phyloP scores from a whole-genome alignment of 164 flowering plant genomes.

The Vitis vinifera region DNA sequence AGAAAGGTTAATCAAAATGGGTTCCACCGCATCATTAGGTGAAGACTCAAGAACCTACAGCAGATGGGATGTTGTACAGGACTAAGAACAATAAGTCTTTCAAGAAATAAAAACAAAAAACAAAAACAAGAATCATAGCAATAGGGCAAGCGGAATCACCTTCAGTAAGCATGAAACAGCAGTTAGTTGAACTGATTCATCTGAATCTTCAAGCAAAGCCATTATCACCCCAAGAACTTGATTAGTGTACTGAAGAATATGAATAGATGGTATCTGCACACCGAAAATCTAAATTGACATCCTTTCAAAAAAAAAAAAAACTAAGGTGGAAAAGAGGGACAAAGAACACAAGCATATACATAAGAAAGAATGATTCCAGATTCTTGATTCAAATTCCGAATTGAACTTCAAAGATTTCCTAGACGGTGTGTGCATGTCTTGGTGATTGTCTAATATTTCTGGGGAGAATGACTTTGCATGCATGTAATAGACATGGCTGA shows the following conservation, averaged over 20 bases:
- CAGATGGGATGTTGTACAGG: neutral
- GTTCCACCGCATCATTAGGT: constrained; percentile 72
- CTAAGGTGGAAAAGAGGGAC: neutral
- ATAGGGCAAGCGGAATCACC: constrained; percentile 33
- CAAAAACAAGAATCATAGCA: neutral
- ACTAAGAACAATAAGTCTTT: neutral
- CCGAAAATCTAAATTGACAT: neutral
- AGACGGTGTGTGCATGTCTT: no score
- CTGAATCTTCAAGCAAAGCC: constrained; percentile 85
- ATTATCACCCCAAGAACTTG: constrained; percentile 87
- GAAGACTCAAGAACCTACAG: constrained; percentile 76
- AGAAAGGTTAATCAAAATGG: constrained; percentile 68
- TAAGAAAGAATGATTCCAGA: no score
- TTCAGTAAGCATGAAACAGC: constrained; percentile 78
- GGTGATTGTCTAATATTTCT: no score
- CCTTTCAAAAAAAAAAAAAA: neutral
- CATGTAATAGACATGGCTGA: no score
- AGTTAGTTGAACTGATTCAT: constrained; percentile 87
- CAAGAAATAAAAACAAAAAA: neutral
- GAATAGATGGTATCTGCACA: constrained; percentile 76
- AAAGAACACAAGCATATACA: neutral
- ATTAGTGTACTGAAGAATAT: constrained; percentile 52
- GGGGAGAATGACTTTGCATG: no score
- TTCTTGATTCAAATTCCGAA: no score
- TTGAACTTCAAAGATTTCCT: no score